Evolutionary conservation across 768 basidiomycete genomes (phyloP).

Genomic region (Mycena indigotica): DNA sequence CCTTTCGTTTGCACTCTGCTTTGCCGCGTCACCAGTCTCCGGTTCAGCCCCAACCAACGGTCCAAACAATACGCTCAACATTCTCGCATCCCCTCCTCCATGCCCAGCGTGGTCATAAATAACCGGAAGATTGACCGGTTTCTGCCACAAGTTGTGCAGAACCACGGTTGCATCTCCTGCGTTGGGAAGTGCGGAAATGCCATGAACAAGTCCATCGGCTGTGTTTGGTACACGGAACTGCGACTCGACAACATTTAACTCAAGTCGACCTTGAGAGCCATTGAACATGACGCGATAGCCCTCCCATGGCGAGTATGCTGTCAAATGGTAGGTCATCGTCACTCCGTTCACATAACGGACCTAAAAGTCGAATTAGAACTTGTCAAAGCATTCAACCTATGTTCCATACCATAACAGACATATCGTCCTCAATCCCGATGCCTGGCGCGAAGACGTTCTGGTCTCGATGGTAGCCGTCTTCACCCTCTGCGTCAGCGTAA

Average conservation of each 20-base stretch:
- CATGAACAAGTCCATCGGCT: constrained; percentile 38
- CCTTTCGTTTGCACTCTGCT: constrained; percentile 48
- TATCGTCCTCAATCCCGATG: constrained; percentile 55
- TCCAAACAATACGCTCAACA: constrained; percentile 51
- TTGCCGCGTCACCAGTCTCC: constrained; percentile 46
- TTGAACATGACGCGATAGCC: constrained; percentile 58
- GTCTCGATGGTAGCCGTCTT: constrained; percentile 53
- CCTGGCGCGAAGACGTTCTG: constrained; percentile 47
- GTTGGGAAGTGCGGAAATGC: constrained; percentile 41
- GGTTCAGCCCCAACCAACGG: constrained; percentile 43
- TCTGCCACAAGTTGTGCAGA: constrained; percentile 47
- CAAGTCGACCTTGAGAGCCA: constrained; percentile 52
- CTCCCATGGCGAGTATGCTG: constrained; percentile 48
- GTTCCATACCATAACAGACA: constrained; percentile 41
- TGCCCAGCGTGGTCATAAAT: constrained; percentile 45
- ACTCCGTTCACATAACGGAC: constrained; percentile 47
- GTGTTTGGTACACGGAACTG: constrained; percentile 35
- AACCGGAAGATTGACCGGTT: constrained; percentile 44
- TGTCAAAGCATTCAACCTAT: too few relatives aligned
- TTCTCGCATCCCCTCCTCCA: constrained; percentile 50
- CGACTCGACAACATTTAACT: constrained; percentile 53
- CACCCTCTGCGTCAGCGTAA: constrained; percentile 48
- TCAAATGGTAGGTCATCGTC: constrained; percentile 56
- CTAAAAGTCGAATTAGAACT: not conserved
- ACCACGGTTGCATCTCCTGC: constrained; percentile 46